Evolutionary conservation across 2,329 filamentous ascomycete species (phyloP).

Genomic region (Arachnomyces sp.): DNA sequence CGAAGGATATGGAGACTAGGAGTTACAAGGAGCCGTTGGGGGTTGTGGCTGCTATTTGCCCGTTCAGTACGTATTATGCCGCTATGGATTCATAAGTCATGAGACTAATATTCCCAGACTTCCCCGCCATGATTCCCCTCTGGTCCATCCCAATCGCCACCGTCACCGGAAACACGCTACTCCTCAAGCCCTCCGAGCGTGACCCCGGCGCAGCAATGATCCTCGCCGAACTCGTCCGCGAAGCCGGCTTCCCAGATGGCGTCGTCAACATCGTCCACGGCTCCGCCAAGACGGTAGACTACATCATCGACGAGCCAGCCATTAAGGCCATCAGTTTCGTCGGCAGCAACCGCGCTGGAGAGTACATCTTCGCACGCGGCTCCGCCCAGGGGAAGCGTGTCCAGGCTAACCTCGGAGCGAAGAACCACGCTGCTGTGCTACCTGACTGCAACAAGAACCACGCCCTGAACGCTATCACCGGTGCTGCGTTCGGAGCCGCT

Average conservation of each 20-base stretch:
- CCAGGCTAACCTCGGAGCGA: slow-evolving; percentile 60
- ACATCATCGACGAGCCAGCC: slow-evolving; percentile 58
- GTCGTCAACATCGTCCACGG: slow-evolving; percentile 62
- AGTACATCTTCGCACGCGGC: slow-evolving; percentile 60
- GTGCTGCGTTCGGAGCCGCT: slow-evolving; percentile 60
- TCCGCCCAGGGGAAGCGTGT: slow-evolving; percentile 63
- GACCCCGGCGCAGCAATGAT: slow-evolving; percentile 60
- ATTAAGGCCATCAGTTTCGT: slow-evolving; percentile 65
- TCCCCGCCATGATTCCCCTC: slow-evolving; percentile 62
- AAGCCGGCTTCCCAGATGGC: slow-evolving; percentile 57
- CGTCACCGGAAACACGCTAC: slow-evolving; percentile 55
- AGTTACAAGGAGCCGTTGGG: slow-evolving; percentile 58
- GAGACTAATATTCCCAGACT: slow-evolving; percentile 50
- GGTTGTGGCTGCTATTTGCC: slow-evolving; percentile 42
- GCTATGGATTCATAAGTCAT: slow-evolving; percentile 37
- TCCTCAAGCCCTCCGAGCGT: slow-evolving; percentile 59
- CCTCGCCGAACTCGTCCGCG: slow-evolving; percentile 53
- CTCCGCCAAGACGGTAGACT: slow-evolving; percentile 56
- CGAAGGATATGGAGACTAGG: slow-evolving; percentile 60
- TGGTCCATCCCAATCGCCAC: slow-evolving; percentile 59
- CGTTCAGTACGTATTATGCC: slow-evolving; percentile 14
- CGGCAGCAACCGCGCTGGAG: slow-evolving; percentile 58
- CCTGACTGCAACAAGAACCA: slow-evolving; percentile 64
- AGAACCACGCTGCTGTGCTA: slow-evolving; percentile 60
- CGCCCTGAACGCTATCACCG: slow-evolving; percentile 56